Conservation (phyloP, 192 early-diverging fungal genomes). For the Coemansia sp. region DNA sequence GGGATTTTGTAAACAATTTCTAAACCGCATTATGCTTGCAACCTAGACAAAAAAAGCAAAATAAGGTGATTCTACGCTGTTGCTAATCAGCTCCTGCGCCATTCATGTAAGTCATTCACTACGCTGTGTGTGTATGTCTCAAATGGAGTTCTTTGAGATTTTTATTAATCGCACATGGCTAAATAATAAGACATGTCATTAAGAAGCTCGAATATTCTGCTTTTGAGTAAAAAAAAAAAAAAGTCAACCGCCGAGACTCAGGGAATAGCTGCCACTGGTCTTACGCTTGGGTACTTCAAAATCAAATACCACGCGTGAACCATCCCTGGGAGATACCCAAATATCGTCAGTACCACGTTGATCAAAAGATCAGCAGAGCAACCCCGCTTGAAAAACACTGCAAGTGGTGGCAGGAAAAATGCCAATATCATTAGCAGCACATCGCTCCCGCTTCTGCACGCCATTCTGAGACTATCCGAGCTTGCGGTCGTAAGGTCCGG, state of each 20-base stretch:
- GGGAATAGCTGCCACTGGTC: background rate
- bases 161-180: no score
- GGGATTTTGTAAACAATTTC: background rate
- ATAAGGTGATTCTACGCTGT: no score
- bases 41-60: no score
- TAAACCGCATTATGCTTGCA: no score
- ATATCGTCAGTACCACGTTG: conserved; percentile 67
- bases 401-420: conserved; percentile 63
- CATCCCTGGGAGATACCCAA: conserved; percentile 71
- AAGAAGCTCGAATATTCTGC: background rate
- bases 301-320: conserved; percentile 66
- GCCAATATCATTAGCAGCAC: conserved; percentile 42
- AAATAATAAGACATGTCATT: no score
- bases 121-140: no score
- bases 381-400: conserved; percentile 65
- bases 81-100: no score
- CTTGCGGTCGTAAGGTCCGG: background rate
- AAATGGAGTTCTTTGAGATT: no score
- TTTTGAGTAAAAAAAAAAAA: background rate
- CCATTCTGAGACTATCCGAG: conserved; percentile 7
- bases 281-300: conserved; percentile 21
- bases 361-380: conserved; percentile 61
- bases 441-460: conserved; percentile 21
- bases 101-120: no score
- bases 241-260: background rate